Evolutionary conservation across 164 flowering plant genomes (phyloP).

Genomic region (Liquidambar formosana): DNA sequence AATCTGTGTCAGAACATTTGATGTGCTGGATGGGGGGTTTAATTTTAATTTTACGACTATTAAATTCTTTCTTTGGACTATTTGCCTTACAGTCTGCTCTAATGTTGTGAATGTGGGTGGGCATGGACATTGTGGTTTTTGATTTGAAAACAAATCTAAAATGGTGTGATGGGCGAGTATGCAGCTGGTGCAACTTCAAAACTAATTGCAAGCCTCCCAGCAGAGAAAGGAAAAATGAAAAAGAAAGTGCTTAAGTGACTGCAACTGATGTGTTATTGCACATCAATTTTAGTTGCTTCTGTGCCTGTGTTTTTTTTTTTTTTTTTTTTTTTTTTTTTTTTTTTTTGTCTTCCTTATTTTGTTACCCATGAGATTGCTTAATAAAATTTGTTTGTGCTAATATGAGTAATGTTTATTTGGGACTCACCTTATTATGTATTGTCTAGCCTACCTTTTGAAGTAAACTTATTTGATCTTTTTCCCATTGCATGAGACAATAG

Average conservation of each 20-base stretch:
- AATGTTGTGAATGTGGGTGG: no score
- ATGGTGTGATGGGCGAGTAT: background rate
- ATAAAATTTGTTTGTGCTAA: background rate
- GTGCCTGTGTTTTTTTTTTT: no score
- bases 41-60: no score
- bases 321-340: background rate
- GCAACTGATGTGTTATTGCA: background rate
- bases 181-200: background rate
- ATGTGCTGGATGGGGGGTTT: no score
- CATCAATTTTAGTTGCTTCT: background rate
- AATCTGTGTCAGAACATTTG: background rate
- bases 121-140: no score
- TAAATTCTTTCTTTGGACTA: no score
- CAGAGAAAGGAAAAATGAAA: background rate
- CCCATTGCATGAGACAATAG: conserved; percentile 31
- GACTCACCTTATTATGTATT: background rate
- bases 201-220: background rate
- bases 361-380: background rate
- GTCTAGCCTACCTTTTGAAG: background rate
- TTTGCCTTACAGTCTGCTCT: no score
- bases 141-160: no score
- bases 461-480: conserved; percentile 10
- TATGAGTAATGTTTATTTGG: background rate
- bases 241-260: no score
- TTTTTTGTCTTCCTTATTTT: background rate